phyloP scores from a whole-genome alignment of 1,139 yeast genomes.

The Sugiyamaella castrensis region DNA sequence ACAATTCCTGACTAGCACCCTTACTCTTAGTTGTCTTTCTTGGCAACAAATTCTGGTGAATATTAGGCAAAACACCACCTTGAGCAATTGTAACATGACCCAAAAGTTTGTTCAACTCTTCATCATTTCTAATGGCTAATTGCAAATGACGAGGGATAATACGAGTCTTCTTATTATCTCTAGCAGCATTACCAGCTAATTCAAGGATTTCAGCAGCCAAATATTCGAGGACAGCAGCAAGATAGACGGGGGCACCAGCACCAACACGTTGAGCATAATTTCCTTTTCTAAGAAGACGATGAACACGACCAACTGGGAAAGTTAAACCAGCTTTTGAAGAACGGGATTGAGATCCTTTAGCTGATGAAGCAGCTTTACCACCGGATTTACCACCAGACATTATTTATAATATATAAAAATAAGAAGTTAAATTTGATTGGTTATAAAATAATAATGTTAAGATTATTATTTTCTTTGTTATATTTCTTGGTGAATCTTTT shows the following conservation, averaged over 20 bases:
- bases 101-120: constrained; percentile 87
- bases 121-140: constrained; percentile 97
- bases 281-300: constrained; percentile 95
- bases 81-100: constrained; percentile 95
- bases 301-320: constrained; percentile 99
- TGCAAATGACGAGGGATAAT: constrained; percentile 98
- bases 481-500: constrained; percentile 25
- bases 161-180: constrained; percentile 98
- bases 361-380: constrained; percentile 87
- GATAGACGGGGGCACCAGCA: constrained; percentile 96
- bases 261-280: constrained; percentile 99
- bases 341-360: constrained; percentile 95
- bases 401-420: constrained; percentile 31
- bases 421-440: background rate
- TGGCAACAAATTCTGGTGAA: constrained; percentile 91
- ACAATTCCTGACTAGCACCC: constrained; percentile 40
- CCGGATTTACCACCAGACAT: constrained; percentile 98
- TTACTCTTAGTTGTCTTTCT: constrained; percentile 54
- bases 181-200: constrained; percentile 98
- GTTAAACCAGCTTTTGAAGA: constrained; percentile 98
- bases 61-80: constrained; percentile 98
- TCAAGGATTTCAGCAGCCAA: constrained; percentile 96
- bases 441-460: background rate
- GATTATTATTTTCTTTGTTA: background rate
- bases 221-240: constrained; percentile 94